Conservation (phyloP, 805 yeast species). For the Candida rishiriensis region DNA sequence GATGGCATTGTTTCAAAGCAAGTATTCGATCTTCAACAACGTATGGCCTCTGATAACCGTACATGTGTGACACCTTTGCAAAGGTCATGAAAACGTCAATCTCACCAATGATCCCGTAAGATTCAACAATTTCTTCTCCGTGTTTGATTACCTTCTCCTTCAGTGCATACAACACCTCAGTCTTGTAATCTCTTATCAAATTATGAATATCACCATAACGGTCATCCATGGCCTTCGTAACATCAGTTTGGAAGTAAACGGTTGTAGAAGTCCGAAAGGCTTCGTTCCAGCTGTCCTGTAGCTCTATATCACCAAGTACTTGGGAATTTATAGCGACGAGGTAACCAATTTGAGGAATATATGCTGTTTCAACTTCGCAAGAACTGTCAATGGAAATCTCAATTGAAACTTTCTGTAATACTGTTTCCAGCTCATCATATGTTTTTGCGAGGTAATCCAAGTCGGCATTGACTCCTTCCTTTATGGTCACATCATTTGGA, state of each 20-base stretch:
- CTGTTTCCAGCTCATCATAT: conserved; percentile 31
- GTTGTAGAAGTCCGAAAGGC: conserved; percentile 35
- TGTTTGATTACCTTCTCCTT: conserved; percentile 21
- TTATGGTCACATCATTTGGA: conserved; percentile 24
- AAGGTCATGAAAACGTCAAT: conserved; percentile 36
- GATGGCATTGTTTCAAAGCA: conserved; percentile 39
- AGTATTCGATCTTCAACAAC: conserved; percentile 21
- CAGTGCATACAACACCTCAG: conserved; percentile 34
- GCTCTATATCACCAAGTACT: conserved; percentile 1
- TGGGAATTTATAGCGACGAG: conserved; percentile 25
- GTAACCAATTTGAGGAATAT: conserved; percentile 44
- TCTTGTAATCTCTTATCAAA: conserved; percentile 35
- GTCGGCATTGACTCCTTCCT: conserved; percentile 26
- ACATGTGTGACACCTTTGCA: conserved; percentile 26
- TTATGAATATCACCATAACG: conserved; percentile 40
- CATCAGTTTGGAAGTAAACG: conserved; percentile 32
- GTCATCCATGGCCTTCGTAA: conserved; percentile 30
- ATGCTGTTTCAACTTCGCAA: conserved; percentile 24
- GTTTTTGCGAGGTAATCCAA: conserved; percentile 25
- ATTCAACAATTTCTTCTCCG: conserved; percentile 10
- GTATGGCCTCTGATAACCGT: conserved; percentile 31
- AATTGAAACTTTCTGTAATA: conserved; percentile 23
- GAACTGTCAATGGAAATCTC: conserved; percentile 6
- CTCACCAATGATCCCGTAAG: conserved; percentile 27
- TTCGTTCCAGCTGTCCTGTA: conserved; percentile 27